Evolutionary conservation across 2,329 filamentous ascomycete species (phyloP), one percentile per base, ranked within the genome.

Genomic region (Tolypocladium endophyticum): DNA sequence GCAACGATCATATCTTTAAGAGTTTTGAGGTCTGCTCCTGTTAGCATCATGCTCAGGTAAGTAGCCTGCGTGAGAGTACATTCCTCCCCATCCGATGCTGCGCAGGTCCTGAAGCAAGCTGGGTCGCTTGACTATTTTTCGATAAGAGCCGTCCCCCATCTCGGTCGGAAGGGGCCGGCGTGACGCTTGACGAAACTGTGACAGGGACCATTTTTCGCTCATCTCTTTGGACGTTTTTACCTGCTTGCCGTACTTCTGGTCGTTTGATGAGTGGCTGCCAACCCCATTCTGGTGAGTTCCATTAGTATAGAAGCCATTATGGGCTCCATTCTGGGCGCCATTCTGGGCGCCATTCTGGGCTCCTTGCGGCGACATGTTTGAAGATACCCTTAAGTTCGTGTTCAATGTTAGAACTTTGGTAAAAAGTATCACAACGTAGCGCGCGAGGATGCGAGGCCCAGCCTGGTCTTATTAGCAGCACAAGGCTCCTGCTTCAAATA

Each of bases 131-230:
- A 74, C 73, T 1, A 76, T 70, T 9, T 69, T 67, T 5, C 79
- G 73, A 60, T 86, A 87, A 2, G 81, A 79, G n/a, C 85, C 85
- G 67, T 87, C 81, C 33, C 86, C 85, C 58, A 78, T 80, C 65
- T 87, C 79, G 1, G 77, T 84, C 0, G 87, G 86, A 38, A 88
- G 72, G 12, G 87, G 86, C n/a, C 83, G 75, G 60, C 77, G 77
- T 1, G 85, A 83, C 5, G 83, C 80, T 58, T 74, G 66, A 3
- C 71, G 67, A 35, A 76, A 64, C 55, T 72, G 68, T 62, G 71
- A 67, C 53, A 76, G 64, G 38, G 61, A 60, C 30, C 60, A 61
- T 5, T 45, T 50, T 52, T 61, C 61, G 25, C 55, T 50, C 7
- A 61, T 14, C 45, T 45, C 50, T n/a, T 50, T 35, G 33, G n/a